phyloP scores from a whole-genome alignment of 1,284 basidiomycete genomes.

The Omphalotus olearius region DNA sequence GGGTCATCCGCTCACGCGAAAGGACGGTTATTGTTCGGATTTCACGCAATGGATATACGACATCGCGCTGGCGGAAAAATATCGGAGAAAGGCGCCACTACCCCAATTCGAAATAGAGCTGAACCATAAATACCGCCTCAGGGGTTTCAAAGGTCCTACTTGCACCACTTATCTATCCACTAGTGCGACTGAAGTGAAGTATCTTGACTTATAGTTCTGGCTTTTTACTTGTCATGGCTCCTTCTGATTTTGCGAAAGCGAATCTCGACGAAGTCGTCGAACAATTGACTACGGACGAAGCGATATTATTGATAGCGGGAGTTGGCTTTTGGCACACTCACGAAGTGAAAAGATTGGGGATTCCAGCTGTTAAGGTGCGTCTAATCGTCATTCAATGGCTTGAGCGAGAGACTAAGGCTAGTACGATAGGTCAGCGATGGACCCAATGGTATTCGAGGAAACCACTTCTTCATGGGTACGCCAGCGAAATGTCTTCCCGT shows the following conservation, averaged over 20 bases:
- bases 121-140: too few species aligned
- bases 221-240: constrained; percentile 34
- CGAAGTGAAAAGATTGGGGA: constrained; percentile 54
- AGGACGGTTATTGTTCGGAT: too few species aligned
- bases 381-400: not conserved
- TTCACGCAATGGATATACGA: too few species aligned
- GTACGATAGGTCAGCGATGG: constrained; percentile 61
- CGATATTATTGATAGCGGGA: constrained; percentile 66
- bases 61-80: too few species aligned
- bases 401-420: too few species aligned
- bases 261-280: constrained; percentile 57
- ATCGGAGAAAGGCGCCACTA: too few species aligned
- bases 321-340: constrained; percentile 78
- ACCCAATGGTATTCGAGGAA: constrained; percentile 61
- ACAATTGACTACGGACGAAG: constrained; percentile 66
- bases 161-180: too few species aligned
- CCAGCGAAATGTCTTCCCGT: constrained; percentile 60
- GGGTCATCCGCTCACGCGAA: too few species aligned
- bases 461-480: constrained; percentile 61
- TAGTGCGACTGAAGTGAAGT: too few species aligned
- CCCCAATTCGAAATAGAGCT: too few species aligned
- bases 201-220: too few species aligned
- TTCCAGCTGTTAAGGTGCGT: constrained; percentile 67
- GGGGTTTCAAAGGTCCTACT: too few species aligned
- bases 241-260: constrained; percentile 64